Evolutionary conservation across 1,284 basidiomycete genomes (phyloP), one percentile per base, ranked within the genome.

Genomic region (Cystobasidiaceae sp.): DNA sequence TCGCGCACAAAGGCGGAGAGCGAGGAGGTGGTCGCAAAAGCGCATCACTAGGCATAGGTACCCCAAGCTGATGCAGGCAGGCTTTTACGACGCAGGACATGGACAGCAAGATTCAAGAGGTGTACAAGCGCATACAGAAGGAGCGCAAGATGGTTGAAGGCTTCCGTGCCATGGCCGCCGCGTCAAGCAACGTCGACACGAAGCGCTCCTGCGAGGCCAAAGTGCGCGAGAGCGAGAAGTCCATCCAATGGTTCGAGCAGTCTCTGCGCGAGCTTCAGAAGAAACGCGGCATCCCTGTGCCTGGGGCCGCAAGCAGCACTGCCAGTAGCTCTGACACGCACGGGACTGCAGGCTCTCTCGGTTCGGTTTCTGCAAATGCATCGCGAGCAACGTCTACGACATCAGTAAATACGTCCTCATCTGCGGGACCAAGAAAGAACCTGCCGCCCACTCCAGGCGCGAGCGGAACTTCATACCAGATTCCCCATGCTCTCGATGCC

Each of bases 101-200:
- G 23, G 45, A 61, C 32, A 43, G 34, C 58, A 93, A 93, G 84
- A 91, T 94, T 76, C 86, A 88, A 77, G 90, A 93, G 79, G 85
- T 93, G 74, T 85, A 88, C 79, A 86, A 85, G 78, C 88, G 89
- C 77, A 93, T 94, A 78, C 84, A 88, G 79, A 92, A 87, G 54
- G 90, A 94, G 80, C 88, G 87, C 78, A 92, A 91, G 82, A 86
- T 93, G 76, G 83, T 94, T 72, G 89, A 93, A 78, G 91, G 87
- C 21, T 86, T 86, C 54, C 85, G 88, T 75, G 82, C 85, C 69
- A 82, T 94, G 67, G 84, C 87, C 54, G 84, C 85, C 75, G 91
- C 90, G 3, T 93, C 91, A 37, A 83, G 80, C 54, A 94, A 94
- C 75, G 88, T 85, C 70, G 90, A 93, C 78, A 91, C 93, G 60